Conservation (phyloP, 176 grass and related monocot species). For the Hsuehochloa calcarea region DNA sequence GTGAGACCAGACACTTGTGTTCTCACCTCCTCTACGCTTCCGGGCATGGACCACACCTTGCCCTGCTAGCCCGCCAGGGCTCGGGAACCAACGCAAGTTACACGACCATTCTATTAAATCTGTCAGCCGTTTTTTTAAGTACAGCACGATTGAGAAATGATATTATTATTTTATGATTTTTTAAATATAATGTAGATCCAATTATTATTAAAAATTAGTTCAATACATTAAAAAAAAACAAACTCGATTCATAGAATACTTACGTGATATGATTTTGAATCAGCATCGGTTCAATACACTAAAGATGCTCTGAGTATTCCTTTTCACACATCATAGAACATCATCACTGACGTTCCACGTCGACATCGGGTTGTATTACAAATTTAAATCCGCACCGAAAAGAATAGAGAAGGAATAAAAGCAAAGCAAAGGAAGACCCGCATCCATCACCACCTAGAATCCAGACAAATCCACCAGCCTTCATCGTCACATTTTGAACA, state of each 20-base stretch:
- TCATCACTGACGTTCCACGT: background rate
- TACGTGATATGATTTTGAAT: too few relatives aligned
- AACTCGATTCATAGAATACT: too few relatives aligned
- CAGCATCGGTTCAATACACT: accelerated
- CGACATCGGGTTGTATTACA: background rate
- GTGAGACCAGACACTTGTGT: background rate
- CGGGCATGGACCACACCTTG: background rate
- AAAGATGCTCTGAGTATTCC: accelerated
- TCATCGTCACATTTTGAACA: too few relatives aligned
- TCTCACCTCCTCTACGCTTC: background rate
- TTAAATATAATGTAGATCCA: accelerated
- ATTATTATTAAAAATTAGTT: too few relatives aligned
- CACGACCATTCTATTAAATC: background rate
- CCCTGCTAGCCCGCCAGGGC: background rate
- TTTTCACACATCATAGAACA: background rate
- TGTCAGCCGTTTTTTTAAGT: background rate
- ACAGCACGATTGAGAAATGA: accelerated
- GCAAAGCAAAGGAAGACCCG: too few relatives aligned
- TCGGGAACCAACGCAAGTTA: background rate
- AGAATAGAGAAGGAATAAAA: too few relatives aligned
- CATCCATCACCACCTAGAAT: too few relatives aligned
- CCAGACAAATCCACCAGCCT: too few relatives aligned
- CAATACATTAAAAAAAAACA: too few relatives aligned
- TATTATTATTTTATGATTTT: too few relatives aligned
- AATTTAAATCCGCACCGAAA: too few relatives aligned